phyloP scores from a whole-genome alignment of 495 filamentous ascomycete species.

The Neurospora hispaniola region DNA sequence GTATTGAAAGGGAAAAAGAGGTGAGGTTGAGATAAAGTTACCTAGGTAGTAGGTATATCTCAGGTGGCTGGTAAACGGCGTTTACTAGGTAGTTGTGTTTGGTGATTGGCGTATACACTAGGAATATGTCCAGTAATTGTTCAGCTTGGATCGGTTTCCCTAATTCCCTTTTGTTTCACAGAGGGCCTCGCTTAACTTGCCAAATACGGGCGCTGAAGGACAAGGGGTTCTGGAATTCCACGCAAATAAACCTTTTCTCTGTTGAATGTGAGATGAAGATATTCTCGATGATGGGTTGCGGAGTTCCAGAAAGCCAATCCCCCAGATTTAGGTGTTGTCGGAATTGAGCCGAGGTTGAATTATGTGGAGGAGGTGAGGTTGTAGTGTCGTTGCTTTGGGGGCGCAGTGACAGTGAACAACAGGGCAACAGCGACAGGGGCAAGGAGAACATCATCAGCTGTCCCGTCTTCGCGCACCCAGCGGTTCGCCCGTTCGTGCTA shows the following conservation, averaged over 20 bases:
- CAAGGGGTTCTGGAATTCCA: not conserved
- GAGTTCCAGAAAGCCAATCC: not conserved
- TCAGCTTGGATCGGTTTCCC: not conserved
- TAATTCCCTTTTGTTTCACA: not conserved
- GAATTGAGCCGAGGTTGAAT: not conserved
- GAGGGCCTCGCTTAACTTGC: not conserved
- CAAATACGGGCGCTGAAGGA: not conserved
- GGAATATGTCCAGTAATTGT: not conserved
- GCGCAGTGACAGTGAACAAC: not conserved
- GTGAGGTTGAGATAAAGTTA: not conserved
- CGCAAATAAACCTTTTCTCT: not conserved
- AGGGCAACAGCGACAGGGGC: not conserved
- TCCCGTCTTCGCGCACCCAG: not conserved
- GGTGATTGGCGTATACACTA: not conserved
- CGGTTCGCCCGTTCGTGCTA: not conserved
- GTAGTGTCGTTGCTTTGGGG: not conserved
- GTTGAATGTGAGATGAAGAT: not conserved
- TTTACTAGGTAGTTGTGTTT: not conserved
- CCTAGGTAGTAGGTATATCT: not conserved
- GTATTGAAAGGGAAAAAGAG: not conserved
- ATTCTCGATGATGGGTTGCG: not conserved
- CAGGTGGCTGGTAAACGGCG: not conserved
- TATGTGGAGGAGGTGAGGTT: not conserved
- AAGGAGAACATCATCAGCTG: not conserved
- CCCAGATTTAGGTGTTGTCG: not conserved